Base-by-base conservation (phyloP, 176 grass and related monocot species). In the Eleusine coracana region DNA sequence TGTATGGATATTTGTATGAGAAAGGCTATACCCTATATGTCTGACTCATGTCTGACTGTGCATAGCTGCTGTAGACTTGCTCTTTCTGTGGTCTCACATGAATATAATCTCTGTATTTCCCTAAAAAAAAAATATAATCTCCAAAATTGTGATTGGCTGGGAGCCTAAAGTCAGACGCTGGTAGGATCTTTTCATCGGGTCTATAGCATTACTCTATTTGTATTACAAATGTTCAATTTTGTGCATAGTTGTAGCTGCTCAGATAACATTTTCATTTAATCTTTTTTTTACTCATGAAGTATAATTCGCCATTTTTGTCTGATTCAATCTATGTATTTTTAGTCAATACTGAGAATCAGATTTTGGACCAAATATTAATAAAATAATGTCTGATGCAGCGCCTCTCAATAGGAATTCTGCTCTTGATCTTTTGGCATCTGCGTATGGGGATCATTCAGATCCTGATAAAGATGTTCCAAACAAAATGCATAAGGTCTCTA, bases 401-500 rank as follows among this genome's bases (percentile, higher is more conserved):
- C 76, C 91, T 69, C 71, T 78, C 56, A 75, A 85, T 76, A 55
- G 80, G 60, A 77, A 44, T 76, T 94, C 97, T 87, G 91, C 89
- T 74, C 97, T 92, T 87, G 97, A 92, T 88, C 87, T 90, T 79
- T 88, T 99, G 80, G 96, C 81, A 38, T 89, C 91, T 82, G 82
- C 74, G 51, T 90, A 93, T 85, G 91, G 56, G 41, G 87, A 87
- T 86, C 72, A 44, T 74, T 90, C 93, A 71, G 85, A 92, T 66
- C 81, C 93, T 77, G 86, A 89, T 60, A 77, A 95, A 69, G 82
- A 95, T 89, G 78, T 81, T 81, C 25, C 9, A 61, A 48, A 71
- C 74, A 70, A 86, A 88, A 69, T 81, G 46, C 37, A 5, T 67
- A 28, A 74, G 52, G 31, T 42, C 12, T 66, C 54, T 52, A 73